Evolutionary conservation across 441 rosid species (phyloP).

Genomic region (Populus hybrid): DNA sequence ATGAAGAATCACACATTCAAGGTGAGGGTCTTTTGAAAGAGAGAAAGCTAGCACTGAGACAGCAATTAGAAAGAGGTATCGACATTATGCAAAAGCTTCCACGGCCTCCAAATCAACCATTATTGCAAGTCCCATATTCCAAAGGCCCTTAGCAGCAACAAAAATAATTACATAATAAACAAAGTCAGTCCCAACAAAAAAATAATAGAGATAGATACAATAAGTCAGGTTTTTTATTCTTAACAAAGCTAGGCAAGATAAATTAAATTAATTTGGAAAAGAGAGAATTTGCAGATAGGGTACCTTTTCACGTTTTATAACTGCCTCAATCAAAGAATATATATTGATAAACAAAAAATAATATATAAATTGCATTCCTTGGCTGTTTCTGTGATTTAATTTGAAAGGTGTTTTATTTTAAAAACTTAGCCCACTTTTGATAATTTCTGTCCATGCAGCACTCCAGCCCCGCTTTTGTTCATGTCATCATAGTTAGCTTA

Average conservation of each 20-base stretch:
- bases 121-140: too few species aligned
- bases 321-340: background rate
- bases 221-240: background rate
- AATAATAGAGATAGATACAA: too few species aligned
- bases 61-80: background rate
- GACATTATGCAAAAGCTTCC: background rate
- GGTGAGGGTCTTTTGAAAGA: background rate
- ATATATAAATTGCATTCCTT: too few species aligned
- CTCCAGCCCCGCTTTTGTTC: too few species aligned
- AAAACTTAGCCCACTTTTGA: too few species aligned
- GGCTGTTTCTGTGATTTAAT: too few species aligned
- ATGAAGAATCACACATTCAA: too few species aligned
- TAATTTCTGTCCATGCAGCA: too few species aligned
- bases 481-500: too few species aligned
- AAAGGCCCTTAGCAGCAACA: background rate
- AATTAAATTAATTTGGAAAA: too few species aligned
- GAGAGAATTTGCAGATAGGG: background rate
- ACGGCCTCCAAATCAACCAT: background rate
- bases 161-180: background rate
- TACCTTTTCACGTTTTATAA: background rate
- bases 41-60: background rate
- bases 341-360: background rate
- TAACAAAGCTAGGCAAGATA: background rate
- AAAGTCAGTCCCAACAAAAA: too few species aligned
- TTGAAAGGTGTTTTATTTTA: too few species aligned